Percentiles rank a stretch among this genome's conserved stretches.
Evolutionary conservation across 139 green algal genomes (phyloP).

Genomic region (Picocystis salinarum): DNA sequence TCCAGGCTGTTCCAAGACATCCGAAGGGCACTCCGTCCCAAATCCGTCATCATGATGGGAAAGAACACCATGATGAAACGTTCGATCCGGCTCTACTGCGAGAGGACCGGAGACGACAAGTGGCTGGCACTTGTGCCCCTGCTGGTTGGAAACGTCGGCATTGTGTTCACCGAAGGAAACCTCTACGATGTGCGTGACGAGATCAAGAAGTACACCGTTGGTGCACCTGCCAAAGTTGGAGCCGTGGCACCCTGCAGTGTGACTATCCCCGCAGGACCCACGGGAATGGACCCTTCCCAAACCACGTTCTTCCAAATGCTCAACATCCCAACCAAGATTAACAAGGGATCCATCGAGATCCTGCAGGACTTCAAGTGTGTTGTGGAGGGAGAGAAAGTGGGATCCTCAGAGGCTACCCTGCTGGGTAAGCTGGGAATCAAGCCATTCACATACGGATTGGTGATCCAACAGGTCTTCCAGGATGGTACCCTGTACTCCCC

Average conservation of each 20-base stretch:
- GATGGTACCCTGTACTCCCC: slow-evolving; percentile 61
- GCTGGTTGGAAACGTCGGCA: slow-evolving; percentile 91
- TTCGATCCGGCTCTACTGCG: slow-evolving; percentile 80
- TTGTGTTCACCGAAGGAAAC: slow-evolving; percentile 88
- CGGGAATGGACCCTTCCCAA: slow-evolving; percentile 95
- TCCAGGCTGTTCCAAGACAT: slow-evolving; percentile 97
- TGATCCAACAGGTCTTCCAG: slow-evolving; percentile 69
- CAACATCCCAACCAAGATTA: slow-evolving; percentile 99
- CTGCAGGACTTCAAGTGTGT: slow-evolving; percentile 71
- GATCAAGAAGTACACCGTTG: slow-evolving; percentile 76
- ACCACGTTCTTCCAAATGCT: slow-evolving; percentile 98
- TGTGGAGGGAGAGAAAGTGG: slow-evolving; percentile 24
- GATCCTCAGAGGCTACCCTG: slow-evolving; percentile 90
- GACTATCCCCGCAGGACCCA: slow-evolving; percentile 65
- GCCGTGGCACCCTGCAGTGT: slow-evolving; percentile 77
- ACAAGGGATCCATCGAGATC: slow-evolving; percentile 95
- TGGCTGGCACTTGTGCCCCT: slow-evolving; percentile 63
- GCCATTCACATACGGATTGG: slow-evolving; percentile 93
- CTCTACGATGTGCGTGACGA: slow-evolving; percentile 47
- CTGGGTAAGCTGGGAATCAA: slow-evolving; percentile 95
- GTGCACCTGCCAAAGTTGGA: slow-evolving; percentile 73
- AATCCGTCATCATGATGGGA: slow-evolving; percentile 88
- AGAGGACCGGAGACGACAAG: slow-evolving; percentile 67
- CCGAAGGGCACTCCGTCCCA: slow-evolving; percentile 66
- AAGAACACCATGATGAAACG: slow-evolving; percentile 99